A percentile compares a stretch with the other conserved stretches of the same genome.
Evolutionary conservation across 31 red algal genomes (phyloP).

Genomic region (Porphyra umbilicalis): DNA sequence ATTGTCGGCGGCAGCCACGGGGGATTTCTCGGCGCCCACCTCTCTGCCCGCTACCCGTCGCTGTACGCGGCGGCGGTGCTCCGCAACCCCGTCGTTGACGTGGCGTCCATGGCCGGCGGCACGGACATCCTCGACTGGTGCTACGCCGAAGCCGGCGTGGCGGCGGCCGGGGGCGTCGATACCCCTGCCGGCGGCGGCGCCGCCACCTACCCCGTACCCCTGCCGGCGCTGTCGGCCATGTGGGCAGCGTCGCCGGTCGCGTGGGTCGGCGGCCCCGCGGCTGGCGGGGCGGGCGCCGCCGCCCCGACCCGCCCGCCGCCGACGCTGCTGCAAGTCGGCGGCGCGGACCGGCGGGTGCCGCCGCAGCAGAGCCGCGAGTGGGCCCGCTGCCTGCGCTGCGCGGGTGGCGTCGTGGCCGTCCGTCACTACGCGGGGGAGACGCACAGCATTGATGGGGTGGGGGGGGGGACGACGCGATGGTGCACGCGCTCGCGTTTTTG

Average conservation of each 20-base stretch:
- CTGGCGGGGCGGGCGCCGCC: neutral
- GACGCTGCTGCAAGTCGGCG: conserved; percentile 76
- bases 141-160: conserved; percentile 42
- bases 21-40: conserved; percentile 87
- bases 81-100: conserved; percentile 82
- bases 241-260: neutral
- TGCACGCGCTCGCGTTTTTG: conserved; percentile 65
- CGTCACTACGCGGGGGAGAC: conserved; percentile 46
- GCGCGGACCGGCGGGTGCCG: conserved; percentile 69
- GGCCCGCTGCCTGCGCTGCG: conserved; percentile 32
- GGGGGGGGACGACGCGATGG: conserved; percentile 72
- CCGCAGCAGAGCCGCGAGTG: conserved; percentile 69
- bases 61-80: conserved; percentile 57
- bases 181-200: neutral
- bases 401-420: conserved; percentile 14
- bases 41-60: conserved; percentile 27
- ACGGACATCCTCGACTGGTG: conserved; percentile 95
- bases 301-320: neutral
- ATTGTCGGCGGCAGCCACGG: conserved; percentile 92
- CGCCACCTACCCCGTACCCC: neutral
- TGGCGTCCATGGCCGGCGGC: conserved; percentile 64
- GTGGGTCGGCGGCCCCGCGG: neutral
- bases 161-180: neutral
- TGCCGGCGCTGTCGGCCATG: neutral
- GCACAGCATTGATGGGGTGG: conserved; percentile 70